Conservation (phyloP, 2,329 filamentous ascomycete genomes). For the Sarocladium oryzae region DNA sequence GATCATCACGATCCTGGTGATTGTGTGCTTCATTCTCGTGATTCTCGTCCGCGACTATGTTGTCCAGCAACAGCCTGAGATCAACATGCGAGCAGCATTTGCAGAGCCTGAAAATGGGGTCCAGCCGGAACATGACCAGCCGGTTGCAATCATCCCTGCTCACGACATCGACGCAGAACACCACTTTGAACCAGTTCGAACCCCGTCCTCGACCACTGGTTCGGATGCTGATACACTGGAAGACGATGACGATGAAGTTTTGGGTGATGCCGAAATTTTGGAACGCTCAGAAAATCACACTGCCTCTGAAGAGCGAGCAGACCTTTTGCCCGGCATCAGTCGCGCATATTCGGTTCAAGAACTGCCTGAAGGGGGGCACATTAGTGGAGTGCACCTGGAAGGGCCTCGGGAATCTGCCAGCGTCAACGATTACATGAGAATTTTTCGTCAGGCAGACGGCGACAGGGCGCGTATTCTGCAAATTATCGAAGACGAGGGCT, state of each 20-base stretch:
- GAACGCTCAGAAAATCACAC: not conserved
- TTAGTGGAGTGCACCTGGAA: not conserved
- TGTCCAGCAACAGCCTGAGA: slow-evolving; percentile 91
- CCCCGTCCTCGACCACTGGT: not conserved
- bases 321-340: not conserved
- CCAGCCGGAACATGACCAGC: not conserved
- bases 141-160: not conserved
- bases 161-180: not conserved
- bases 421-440: slow-evolving; percentile 37
- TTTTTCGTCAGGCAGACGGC: slow-evolving; percentile 54
- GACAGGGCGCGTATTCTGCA: slow-evolving; percentile 51
- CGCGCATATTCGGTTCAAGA: too few relatives aligned
- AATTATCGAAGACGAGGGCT: slow-evolving; percentile 55
- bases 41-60: slow-evolving; percentile 97
- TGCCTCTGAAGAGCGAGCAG: not conserved
- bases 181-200: slow-evolving; percentile 2
- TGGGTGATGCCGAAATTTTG: slow-evolving; percentile 10
- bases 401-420: slow-evolving; percentile 13
- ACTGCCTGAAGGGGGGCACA: not conserved
- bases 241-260: slow-evolving; percentile 20
- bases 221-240: slow-evolving; percentile 6
- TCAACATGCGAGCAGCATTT: slow-evolving; percentile 70
- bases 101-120: slow-evolving; percentile 32
- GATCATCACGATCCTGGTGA: slow-evolving; percentile 84
- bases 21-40: slow-evolving; percentile 91